Evolutionary conservation across 305 asterid species (phyloP).

Genomic region (Lippia alba): DNA sequence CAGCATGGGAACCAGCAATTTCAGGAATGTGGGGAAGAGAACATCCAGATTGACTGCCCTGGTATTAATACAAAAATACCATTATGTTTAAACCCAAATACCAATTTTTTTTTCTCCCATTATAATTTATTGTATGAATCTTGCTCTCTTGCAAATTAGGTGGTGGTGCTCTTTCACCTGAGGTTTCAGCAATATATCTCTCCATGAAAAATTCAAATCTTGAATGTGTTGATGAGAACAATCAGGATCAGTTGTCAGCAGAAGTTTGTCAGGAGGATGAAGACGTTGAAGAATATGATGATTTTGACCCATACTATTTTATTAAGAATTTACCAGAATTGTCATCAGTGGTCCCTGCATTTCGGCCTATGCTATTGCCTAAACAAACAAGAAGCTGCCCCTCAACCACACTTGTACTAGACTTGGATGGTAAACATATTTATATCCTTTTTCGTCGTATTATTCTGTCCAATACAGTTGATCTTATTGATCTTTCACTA

Average conservation of each 20-base stretch:
- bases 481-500: background rate
- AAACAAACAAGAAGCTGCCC: slow-evolving; percentile 98
- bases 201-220: slow-evolving; percentile 71
- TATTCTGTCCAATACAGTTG: background rate
- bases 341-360: slow-evolving; percentile 81
- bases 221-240: slow-evolving; percentile 85
- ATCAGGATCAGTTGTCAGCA: slow-evolving; percentile 71
- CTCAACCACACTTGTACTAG: slow-evolving; percentile 86
- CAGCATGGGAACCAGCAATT: slow-evolving; percentile 63
- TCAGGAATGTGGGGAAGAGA: slow-evolving; percentile 58
- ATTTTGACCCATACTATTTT: slow-evolving; percentile 90
- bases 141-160: slow-evolving; percentile 53
- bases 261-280: slow-evolving; percentile 69
- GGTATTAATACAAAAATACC: slow-evolving; percentile 49
- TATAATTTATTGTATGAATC: slow-evolving; percentile 16
- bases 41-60: slow-evolving; percentile 55
- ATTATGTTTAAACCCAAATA: slow-evolving; percentile 21
- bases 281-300: slow-evolving; percentile 83
- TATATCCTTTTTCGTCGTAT: slow-evolving; percentile 12
- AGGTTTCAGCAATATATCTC: slow-evolving; percentile 70
- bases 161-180: slow-evolving; percentile 60
- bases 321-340: slow-evolving; percentile 89
- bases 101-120: slow-evolving; percentile 19
- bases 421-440: slow-evolving; percentile 81
- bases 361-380: slow-evolving; percentile 82